Evolutionary conservation across 2,329 filamentous ascomycete species (phyloP).

Genomic region (Aspergillus terreus): DNA sequence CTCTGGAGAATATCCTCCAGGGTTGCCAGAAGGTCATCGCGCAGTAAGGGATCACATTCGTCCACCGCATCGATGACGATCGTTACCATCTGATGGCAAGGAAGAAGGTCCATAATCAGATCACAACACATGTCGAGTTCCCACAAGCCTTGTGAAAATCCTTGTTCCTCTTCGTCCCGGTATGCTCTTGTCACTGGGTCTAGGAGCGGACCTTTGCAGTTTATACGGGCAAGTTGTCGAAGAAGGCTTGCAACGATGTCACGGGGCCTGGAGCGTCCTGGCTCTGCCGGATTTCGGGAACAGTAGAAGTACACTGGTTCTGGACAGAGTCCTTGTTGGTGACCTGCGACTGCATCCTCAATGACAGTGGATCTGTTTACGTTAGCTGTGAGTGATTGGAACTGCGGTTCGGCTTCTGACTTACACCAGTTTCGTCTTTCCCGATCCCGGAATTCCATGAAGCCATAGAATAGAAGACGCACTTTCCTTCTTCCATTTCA

Average conservation of each 20-base stretch:
- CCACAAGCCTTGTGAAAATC: not conserved
- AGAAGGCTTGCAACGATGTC: not conserved
- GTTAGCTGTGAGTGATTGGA: too few relatives aligned
- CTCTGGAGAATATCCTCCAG: not conserved
- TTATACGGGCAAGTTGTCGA: not conserved
- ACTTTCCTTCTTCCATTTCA: too few relatives aligned
- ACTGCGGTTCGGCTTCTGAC: too few relatives aligned
- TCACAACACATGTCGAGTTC: not conserved
- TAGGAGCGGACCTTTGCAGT: not conserved
- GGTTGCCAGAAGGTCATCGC: not conserved
- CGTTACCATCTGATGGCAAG: not conserved
- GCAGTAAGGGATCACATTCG: not conserved
- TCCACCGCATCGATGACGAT: not conserved
- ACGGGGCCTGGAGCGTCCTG: too few relatives aligned
- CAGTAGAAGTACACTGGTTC: too few relatives aligned
- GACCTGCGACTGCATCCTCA: too few relatives aligned
- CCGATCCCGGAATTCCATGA: too few relatives aligned
- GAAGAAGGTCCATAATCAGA: not conserved
- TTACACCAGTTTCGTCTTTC: too few relatives aligned
- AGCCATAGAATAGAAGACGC: too few relatives aligned
- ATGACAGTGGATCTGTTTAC: too few relatives aligned
- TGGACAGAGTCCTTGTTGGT: too few relatives aligned
- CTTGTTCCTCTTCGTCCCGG: not conserved
- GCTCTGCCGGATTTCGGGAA: too few relatives aligned
- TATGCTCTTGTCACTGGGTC: not conserved